A percentile compares a stretch with the other conserved stretches of the same genome.
Conservation (phyloP, 371 early-diverging fungal species). For the Mortierella sp. region DNA sequence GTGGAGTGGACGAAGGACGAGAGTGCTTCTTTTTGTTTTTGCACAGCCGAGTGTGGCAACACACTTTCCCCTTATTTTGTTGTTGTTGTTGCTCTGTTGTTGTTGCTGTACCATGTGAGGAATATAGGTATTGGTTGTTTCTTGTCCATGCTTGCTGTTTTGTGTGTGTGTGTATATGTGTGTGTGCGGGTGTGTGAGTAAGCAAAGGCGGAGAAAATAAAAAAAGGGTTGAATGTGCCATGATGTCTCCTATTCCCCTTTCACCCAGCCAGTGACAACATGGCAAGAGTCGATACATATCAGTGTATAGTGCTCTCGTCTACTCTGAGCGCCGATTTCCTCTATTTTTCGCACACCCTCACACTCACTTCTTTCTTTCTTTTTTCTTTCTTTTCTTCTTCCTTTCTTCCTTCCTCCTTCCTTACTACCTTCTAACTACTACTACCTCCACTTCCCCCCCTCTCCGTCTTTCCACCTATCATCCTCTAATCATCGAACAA, state of each 20-base stretch:
- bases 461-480: not conserved
- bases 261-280: not conserved
- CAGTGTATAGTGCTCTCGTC: not conserved
- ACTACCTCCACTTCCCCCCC: too few species aligned
- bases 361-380: not conserved
- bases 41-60: not conserved
- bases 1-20: too few species aligned
- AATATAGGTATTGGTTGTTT: not conserved
- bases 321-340: slow-evolving; percentile 12
- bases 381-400: not conserved
- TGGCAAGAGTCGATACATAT: not conserved
- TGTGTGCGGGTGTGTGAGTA: not conserved
- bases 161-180: not conserved
- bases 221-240: not conserved
- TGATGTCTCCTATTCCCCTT: not conserved
- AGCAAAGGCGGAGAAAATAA: not conserved
- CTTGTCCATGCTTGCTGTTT: not conserved
- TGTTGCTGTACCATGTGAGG: not conserved
- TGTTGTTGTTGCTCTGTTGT: not conserved
- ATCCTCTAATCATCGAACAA: not conserved
- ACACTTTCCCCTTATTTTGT: not conserved
- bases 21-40: not conserved
- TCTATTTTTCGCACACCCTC: not conserved
- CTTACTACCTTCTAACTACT: too few species aligned
- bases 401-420: too few species aligned